phyloP scores from a whole-genome alignment of 495 filamentous ascomycete species.

The Cairneyella variabilis region DNA sequence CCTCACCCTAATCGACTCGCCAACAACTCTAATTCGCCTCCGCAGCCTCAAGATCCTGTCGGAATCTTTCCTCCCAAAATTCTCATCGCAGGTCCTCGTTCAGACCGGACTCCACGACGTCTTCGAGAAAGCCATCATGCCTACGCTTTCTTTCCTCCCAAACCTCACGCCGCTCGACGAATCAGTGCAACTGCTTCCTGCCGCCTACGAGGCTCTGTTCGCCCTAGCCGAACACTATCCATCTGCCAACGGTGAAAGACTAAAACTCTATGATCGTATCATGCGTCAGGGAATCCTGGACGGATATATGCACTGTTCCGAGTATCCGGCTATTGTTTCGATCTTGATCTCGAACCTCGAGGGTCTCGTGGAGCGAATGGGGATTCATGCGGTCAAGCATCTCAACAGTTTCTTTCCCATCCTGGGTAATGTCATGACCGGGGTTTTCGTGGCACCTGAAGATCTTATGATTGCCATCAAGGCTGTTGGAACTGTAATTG shows the following conservation, averaged over 20 bases:
- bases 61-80: conserved; percentile 57
- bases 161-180: conserved; percentile 71
- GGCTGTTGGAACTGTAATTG: no score
- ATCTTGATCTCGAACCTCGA: conserved; percentile 56
- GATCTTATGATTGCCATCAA: no score
- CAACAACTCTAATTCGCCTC: conserved; percentile 47
- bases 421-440: conserved; percentile 58
- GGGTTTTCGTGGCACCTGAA: conserved; percentile 63
- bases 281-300: conserved; percentile 53
- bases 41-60: conserved; percentile 58
- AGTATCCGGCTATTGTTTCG: conserved; percentile 45
- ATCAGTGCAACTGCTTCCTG: conserved; percentile 58
- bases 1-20: conserved; percentile 74
- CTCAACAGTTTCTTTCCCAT: conserved; percentile 70
- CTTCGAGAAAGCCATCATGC: conserved; percentile 74
- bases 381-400: conserved; percentile 68
- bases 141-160: conserved; percentile 70
- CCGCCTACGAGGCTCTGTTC: conserved; percentile 65
- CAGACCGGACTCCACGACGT: conserved; percentile 75
- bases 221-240: conserved; percentile 32
- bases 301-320: conserved; percentile 48
- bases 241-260: background rate
- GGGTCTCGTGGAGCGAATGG: conserved; percentile 54
- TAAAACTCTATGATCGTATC: conserved; percentile 43
- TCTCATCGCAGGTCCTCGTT: conserved; percentile 52